These are phyloP conservation scores for Acorus calamus DNA, from an alignment of 106 monocot species.

Conservation along the genomic window DNA sequence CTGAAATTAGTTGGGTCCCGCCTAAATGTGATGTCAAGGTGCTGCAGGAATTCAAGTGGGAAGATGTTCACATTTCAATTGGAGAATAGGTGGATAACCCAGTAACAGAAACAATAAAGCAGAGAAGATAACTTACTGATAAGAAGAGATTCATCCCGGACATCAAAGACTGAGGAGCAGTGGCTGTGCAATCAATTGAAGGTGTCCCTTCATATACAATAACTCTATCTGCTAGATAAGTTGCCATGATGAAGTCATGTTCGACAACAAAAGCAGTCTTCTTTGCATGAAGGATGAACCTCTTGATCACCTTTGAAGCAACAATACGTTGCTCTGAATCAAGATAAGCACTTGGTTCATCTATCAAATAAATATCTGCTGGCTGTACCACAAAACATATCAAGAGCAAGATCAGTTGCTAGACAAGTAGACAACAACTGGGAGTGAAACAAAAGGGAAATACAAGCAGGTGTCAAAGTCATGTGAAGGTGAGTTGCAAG, in stretches of 20 bases:
- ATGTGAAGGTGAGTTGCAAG: too few relatives aligned
- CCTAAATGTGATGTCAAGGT: constrained; percentile 93
- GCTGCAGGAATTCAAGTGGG: constrained; percentile 25
- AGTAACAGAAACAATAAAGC: too few relatives aligned
- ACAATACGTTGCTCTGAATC: constrained; percentile 99
- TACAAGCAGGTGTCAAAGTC: too few relatives aligned
- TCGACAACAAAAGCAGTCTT: constrained; percentile 99
- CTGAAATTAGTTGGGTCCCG: constrained; percentile 89
- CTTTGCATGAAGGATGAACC: constrained; percentile 95
- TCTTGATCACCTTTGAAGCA: constrained; percentile 95
- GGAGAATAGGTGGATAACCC: too few relatives aligned
- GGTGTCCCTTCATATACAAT: constrained; percentile 93
- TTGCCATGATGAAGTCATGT: constrained; percentile 99
- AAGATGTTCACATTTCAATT: too few relatives aligned
- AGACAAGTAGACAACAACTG: too few relatives aligned
- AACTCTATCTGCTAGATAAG: constrained; percentile 96
- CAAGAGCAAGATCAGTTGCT: too few relatives aligned
- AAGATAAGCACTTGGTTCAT: constrained; percentile 98
- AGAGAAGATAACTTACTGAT: constrained; percentile 48
- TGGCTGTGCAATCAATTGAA: constrained; percentile 79
- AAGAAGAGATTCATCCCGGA: constrained; percentile 96
- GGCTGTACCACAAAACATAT: constrained; percentile 39
- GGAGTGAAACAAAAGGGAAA: too few relatives aligned
- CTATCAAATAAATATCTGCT: constrained; percentile 96
- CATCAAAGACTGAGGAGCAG: constrained; percentile 82